Conservation (phyloP, 495 filamentous ascomycete genomes). For the Lasiosphaeria miniovina region DNA sequence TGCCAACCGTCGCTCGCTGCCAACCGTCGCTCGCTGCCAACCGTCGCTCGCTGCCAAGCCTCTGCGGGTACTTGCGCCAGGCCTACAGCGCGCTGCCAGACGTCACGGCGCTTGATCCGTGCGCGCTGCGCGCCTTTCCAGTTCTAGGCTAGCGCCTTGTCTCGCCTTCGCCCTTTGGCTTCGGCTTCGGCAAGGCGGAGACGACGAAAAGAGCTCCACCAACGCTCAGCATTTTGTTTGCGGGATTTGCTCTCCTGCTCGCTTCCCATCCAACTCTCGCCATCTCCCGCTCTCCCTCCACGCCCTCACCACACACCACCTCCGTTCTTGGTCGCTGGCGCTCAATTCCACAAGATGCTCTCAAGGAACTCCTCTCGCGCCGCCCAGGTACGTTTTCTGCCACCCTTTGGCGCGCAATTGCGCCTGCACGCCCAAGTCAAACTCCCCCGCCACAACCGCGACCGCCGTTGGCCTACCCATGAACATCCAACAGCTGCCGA, state of each 20-base stretch:
- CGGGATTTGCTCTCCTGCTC: slow-evolving; percentile 31
- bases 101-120: slow-evolving; percentile 19
- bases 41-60: too few relatives aligned
- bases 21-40: too few relatives aligned
- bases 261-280: slow-evolving; percentile 15
- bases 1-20: too few relatives aligned
- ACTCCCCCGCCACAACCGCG: neutral
- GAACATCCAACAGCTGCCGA: neutral
- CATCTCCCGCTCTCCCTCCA: slow-evolving; percentile 5
- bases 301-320: slow-evolving; percentile 6
- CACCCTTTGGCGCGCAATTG: neutral
- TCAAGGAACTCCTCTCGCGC: slow-evolving; percentile 55
- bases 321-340: slow-evolving; percentile 15
- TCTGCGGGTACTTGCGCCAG: too few relatives aligned
- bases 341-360: slow-evolving; percentile 51
- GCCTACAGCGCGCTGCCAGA: slow-evolving; percentile 2
- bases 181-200: slow-evolving; percentile 23
- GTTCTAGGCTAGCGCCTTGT: neutral
- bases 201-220: slow-evolving; percentile 27
- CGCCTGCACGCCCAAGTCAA: too few relatives aligned
- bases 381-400: slow-evolving; percentile 40
- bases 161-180: slow-evolving; percentile 7
- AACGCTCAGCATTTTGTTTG: slow-evolving; percentile 27
- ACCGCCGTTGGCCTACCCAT: neutral
- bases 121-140: slow-evolving; percentile 4